Base-by-base conservation (phyloP, 164 flowering plant genomes). In the Vitis rotundifolia region DNA sequence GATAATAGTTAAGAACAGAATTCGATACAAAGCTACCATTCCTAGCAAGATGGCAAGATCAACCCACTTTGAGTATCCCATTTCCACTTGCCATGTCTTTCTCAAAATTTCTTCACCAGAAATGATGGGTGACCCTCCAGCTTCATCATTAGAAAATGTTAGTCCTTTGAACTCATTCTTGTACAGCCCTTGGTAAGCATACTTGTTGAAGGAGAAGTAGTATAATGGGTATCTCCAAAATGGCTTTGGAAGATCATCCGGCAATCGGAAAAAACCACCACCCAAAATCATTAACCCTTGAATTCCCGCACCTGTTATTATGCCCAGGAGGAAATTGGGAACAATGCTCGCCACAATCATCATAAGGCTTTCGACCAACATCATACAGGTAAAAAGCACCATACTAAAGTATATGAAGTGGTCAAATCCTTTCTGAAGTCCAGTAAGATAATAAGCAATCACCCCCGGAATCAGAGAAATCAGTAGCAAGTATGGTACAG, bases 261-360 rank as follows among this genome's bases (percentile, higher is more conserved):
- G 83, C 16, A 83, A 52, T 2, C 82, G 61, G 37, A 80, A 83
- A 59, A 73, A 80, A 0, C 86, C 86, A 1, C 76, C 78, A 3
- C 49, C 63, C 1, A 82, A 15, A 0, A 82, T 76, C 79, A 80
- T 70, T 0, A 82, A 10, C 8, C 81, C 79, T 71, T 82, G 85
- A n/a, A 86, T 79, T 44, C 89, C 89, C 3, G 87, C 81, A 5
- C 89, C 87, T 0, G 77, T 69, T 12, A 83, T 80, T 49, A 86
- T 80, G 1, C 89, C 89, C 85, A 83, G 77, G n/a, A 85, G 83
- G 60, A 78, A 86, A 47, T 86, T 75, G 9, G 89, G 87, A 1
- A 86, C 81, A 0, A 82, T 12, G 15, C 84, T 82, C 3, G 87
- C 87, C 0, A 86, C 78, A 14, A 75, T 67, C 89, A 85, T 83